Conservation (phyloP, 2,329 filamentous ascomycete species). For the Hymenoscyphus fructigenus region DNA sequence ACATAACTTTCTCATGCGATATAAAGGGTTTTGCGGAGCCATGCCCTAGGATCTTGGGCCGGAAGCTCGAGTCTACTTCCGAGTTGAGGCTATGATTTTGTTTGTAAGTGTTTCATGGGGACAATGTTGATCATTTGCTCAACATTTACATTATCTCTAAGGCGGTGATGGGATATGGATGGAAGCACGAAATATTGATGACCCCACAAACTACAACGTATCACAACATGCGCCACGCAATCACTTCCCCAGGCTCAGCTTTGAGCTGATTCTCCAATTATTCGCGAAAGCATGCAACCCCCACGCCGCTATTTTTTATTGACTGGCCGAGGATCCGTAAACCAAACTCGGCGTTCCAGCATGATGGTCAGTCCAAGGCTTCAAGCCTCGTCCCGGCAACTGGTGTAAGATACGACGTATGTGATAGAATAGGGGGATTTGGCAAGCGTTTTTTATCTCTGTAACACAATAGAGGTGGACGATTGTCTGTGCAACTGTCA, state of each 20-base stretch:
- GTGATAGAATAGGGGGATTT: no score
- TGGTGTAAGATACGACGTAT: neutral
- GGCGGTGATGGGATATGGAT: no score
- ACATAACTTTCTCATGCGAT: neutral
- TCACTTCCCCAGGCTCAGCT: constrained; percentile 7
- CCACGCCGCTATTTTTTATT: constrained; percentile 1
- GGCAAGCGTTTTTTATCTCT: no score
- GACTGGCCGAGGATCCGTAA: neutral
- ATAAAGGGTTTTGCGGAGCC: neutral
- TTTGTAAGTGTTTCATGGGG: neutral
- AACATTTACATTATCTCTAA: neutral
- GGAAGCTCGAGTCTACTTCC: neutral
- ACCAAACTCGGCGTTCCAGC: neutral
- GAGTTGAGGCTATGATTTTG: constrained; percentile 9
- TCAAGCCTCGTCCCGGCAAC: neutral
- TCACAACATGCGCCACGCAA: constrained; percentile 1
- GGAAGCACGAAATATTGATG: neutral
- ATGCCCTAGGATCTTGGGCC: neutral
- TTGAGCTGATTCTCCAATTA: neutral
- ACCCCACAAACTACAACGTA: constrained; percentile 7
- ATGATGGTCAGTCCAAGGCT: constrained; percentile 2
- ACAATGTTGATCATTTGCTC: neutral
- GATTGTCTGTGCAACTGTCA: no score
- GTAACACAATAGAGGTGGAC: no score
- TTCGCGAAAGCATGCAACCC: neutral